A percentile compares a stretch with the other conserved stretches of the same genome.
phyloP scores from a whole-genome alignment of 2,329 filamentous ascomycete genomes.

The Cladosporium colombiae region DNA sequence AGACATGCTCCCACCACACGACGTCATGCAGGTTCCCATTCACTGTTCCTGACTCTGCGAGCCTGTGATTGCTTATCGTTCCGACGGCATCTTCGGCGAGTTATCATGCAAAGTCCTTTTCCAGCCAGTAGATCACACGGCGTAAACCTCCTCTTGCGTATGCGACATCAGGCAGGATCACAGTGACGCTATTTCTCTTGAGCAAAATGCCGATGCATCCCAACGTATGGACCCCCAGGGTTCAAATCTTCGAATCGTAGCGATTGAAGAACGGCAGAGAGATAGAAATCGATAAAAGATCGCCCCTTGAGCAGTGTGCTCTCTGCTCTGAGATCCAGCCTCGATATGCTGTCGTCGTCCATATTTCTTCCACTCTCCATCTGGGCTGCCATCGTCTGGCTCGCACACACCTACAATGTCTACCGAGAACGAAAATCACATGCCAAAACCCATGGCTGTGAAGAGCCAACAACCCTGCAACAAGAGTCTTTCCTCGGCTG shows the following conservation, averaged over 20 bases:
- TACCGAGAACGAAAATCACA: background rate
- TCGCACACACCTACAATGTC: background rate
- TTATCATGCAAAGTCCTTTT: background rate
- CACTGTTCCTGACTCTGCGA: background rate
- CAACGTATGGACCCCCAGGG: background rate
- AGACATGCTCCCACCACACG: background rate
- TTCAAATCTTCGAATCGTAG: background rate
- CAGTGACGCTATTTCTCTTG: background rate
- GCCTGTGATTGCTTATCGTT: background rate
- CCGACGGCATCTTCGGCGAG: background rate
- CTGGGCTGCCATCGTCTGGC: constrained; percentile 2
- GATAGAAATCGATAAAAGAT: no score
- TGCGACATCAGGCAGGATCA: background rate
- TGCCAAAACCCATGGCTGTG: constrained; percentile 1
- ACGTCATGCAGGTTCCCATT: background rate
- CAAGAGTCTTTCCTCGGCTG: constrained; percentile 10
- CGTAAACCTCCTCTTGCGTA: background rate
- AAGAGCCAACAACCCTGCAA: constrained; percentile 1
- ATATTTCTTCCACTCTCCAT: background rate
- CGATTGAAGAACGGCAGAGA: background rate
- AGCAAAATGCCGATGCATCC: background rate
- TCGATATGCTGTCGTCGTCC: background rate
- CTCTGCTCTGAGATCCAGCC: background rate
- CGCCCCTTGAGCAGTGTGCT: background rate
- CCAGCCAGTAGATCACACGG: background rate